Evolutionary conservation across 2,329 filamentous ascomycete genomes (phyloP).

Genomic region (Phaeosphaeriaceae sp.): DNA sequence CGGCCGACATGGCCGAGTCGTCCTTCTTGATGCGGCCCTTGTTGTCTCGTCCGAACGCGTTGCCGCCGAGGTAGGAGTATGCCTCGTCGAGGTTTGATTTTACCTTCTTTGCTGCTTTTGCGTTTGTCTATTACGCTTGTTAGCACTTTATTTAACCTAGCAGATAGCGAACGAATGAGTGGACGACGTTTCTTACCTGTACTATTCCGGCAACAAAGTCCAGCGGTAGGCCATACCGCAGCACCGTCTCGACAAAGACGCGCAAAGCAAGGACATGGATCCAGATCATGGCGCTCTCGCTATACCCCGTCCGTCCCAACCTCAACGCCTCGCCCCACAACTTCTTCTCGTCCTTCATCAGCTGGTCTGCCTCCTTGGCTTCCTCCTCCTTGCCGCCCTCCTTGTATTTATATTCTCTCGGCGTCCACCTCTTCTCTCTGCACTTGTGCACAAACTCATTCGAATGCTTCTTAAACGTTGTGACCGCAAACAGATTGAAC

Average conservation of each 20-base stretch:
- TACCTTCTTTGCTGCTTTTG: slow-evolving; percentile 82
- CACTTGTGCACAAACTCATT: slow-evolving; percentile 90
- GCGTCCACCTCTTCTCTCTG: slow-evolving; percentile 92
- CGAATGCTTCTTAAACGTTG: slow-evolving; percentile 90
- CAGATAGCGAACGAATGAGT: too few relatives aligned
- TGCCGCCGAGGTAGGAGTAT: slow-evolving; percentile 92
- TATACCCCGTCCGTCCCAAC: slow-evolving; percentile 89
- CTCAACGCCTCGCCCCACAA: slow-evolving; percentile 91
- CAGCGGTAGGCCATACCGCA: slow-evolving; percentile 90
- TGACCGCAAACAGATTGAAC: slow-evolving; percentile 86
- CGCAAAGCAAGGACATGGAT: slow-evolving; percentile 88
- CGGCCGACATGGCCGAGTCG: slow-evolving; percentile 77
- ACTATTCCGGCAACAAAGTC: slow-evolving; percentile 87
- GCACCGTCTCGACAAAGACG: slow-evolving; percentile 97
- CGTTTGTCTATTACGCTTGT: slow-evolving; percentile 67
- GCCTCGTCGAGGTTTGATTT: slow-evolving; percentile 72
- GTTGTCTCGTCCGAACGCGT: slow-evolving; percentile 93
- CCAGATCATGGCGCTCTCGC: slow-evolving; percentile 95
- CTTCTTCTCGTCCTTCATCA: slow-evolving; percentile 85
- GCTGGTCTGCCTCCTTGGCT: slow-evolving; percentile 80
- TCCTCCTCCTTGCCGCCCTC: slow-evolving; percentile 91
- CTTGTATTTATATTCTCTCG: slow-evolving; percentile 90
- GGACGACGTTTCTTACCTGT: slow-evolving; percentile 65
- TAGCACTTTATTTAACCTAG: background rate
- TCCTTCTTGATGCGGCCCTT: slow-evolving; percentile 91